Evolutionary conservation across 139 green algal genomes (phyloP).

Genomic region (Closterium sp.): DNA sequence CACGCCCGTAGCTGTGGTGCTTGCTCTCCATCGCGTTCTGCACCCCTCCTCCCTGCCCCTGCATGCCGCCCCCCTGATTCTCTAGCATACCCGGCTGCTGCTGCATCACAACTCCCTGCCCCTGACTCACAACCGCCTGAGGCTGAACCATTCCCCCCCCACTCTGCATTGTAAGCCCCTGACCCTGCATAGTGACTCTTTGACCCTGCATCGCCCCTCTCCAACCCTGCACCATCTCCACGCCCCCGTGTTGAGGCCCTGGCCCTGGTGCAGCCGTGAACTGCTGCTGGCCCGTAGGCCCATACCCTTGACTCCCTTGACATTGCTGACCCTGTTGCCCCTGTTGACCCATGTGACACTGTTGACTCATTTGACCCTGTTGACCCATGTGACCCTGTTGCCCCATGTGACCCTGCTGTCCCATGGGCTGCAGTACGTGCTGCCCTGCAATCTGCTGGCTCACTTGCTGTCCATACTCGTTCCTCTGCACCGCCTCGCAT

Average conservation of each 20-base stretch:
- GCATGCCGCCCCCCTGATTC: background rate
- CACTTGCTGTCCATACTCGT: background rate
- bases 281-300: background rate
- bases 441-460: no score
- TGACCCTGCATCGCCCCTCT: no score
- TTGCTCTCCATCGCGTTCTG: background rate
- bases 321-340: background rate
- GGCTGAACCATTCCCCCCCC: background rate
- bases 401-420: background rate
- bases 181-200: no score
- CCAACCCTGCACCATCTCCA: no score
- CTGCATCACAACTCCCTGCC: background rate
- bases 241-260: background rate
- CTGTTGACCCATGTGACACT: background rate
- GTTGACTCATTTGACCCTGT: background rate
- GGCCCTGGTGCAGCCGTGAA: background rate
- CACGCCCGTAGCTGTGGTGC: background rate
- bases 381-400: background rate
- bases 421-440: no score
- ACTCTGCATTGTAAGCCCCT: no score
- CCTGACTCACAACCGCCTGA: background rate
- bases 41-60: background rate
- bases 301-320: background rate
- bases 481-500: background rate
- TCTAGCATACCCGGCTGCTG: background rate